Evolutionary conservation across 2,329 filamentous ascomycete genomes (phyloP), one percentile per base, ranked within the genome.

Genomic region (Talaromyces amestolkiae): DNA sequence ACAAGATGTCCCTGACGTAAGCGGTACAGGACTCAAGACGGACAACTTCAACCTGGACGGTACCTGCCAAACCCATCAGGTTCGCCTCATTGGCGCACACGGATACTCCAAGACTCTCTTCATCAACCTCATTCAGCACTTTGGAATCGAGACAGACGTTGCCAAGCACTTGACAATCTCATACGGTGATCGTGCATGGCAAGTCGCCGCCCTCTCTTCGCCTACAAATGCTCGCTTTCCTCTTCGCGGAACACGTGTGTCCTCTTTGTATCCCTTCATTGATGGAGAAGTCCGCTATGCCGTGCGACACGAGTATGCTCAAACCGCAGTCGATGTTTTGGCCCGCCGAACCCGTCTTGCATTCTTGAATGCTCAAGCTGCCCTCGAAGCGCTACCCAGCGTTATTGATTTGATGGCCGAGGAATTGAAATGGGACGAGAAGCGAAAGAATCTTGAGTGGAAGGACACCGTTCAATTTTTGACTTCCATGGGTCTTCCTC

Each of bases 71-170:
- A 96, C 92, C 2, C 91, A 95, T 77, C 87, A 89, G 71, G 89
- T 96, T 62, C 89, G 91, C 63, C 83, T 96, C 39, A 84, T 95
- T 66, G 92, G 92, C 70, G 91, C 92, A 11, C 92, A 96, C 76
- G 92, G 92, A 63, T 96, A 89, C 82, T 93, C 89, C 78, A 93
- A 93, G 79, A 92, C 93, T 1, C 87, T 97, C 27, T 97, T 97
- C 81, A 97, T 97, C 83, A 93, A 94, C 78, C 83, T 97, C 41
- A 95, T 97, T 74, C 93, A 97, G 78, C 91, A 96, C 80, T 97
- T 92, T 75, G 92, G 92, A 68, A 81, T 97, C 65, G 93, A 97
- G 79, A 96, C 92, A 19, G 92, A 96, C 72, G 91, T 97, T 22
- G 93, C 93, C 53, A 91, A 92, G 80, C 93, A 97, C 78, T 84